phyloP scores from a whole-genome alignment of 768 basidiomycete species.

The Omphalotus guepiniiformis region DNA sequence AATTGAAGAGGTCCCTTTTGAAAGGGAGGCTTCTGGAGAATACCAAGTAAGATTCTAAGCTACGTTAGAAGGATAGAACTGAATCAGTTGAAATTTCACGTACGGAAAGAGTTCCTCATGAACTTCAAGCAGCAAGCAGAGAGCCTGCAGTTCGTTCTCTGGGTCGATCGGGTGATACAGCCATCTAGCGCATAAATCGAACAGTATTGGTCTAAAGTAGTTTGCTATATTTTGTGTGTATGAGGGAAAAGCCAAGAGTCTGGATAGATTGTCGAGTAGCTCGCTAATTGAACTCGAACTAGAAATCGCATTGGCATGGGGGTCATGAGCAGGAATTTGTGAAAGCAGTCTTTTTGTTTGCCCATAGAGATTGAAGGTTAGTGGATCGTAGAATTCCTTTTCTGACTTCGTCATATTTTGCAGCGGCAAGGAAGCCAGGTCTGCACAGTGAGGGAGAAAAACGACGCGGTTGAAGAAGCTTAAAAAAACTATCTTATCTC shows the following conservation, averaged over 20 bases:
- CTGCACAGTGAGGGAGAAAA: neutral
- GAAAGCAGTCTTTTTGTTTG: slow-evolving; percentile 48
- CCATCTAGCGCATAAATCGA: slow-evolving; percentile 84
- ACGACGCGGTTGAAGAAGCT: neutral
- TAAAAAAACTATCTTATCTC: neutral
- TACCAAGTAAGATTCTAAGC: slow-evolving; percentile 54
- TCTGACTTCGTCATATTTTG: neutral
- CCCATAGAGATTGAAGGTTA: slow-evolving; percentile 51
- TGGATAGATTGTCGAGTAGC: slow-evolving; percentile 54
- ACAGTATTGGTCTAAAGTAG: slow-evolving; percentile 69
- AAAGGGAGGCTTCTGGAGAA: slow-evolving; percentile 41
- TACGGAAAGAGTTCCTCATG: slow-evolving; percentile 73
- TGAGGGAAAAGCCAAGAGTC: slow-evolving; percentile 54
- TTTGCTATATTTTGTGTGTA: slow-evolving; percentile 60
- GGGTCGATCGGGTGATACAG: slow-evolving; percentile 46
- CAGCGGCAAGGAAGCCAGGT: too few species aligned
- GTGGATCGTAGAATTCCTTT: slow-evolving; percentile 43
- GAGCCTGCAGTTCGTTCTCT: slow-evolving; percentile 51
- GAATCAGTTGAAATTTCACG: slow-evolving; percentile 24
- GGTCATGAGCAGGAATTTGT: slow-evolving; percentile 37
- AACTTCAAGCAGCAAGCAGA: slow-evolving; percentile 61
- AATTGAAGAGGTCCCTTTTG: slow-evolving; percentile 52
- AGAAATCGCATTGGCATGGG: slow-evolving; percentile 33
- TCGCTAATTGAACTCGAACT: slow-evolving; percentile 34
- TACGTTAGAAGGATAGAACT: slow-evolving; percentile 13